These are phyloP conservation scores for Cicer bijugum DNA, from an alignment of 306 rosid species.

Conservation along the genomic window DNA sequence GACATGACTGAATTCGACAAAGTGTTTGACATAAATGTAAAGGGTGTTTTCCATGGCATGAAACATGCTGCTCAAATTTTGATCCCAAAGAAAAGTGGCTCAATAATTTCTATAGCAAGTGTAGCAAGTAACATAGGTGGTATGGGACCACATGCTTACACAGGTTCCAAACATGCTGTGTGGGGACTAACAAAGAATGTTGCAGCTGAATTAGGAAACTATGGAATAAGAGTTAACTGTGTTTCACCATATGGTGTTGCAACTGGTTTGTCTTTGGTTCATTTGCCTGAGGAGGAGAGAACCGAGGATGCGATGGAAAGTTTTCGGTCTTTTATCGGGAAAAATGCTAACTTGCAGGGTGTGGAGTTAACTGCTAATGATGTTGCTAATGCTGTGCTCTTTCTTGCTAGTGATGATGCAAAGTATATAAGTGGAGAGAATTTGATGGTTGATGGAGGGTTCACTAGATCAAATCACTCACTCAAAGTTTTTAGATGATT, in stretches of 20 bases:
- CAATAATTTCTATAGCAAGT: constrained; percentile 71
- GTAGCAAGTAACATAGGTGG: constrained; percentile 62
- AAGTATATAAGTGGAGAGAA: constrained; percentile 74
- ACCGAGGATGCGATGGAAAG: constrained; percentile 58
- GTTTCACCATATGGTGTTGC: constrained; percentile 68
- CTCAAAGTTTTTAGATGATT: constrained; percentile 66
- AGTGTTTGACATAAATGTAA: constrained; percentile 72
- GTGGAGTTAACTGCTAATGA: constrained; percentile 62
- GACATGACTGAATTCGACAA: constrained; percentile 73
- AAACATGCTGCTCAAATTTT: constrained; percentile 74
- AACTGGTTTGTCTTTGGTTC: constrained; percentile 67
- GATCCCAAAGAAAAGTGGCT: constrained; percentile 75
- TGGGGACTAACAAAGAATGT: constrained; percentile 77
- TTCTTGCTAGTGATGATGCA: constrained; percentile 83
- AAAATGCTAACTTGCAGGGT: constrained; percentile 74
- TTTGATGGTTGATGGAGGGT: constrained; percentile 82
- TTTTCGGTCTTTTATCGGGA: constrained; percentile 50
- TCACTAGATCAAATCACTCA: constrained; percentile 56
- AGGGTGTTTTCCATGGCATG: constrained; percentile 86
- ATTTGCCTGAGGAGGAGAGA: constrained; percentile 70
- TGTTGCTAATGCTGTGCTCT: constrained; percentile 83
- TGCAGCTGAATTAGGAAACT: constrained; percentile 78
- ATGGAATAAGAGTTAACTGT: constrained; percentile 68
- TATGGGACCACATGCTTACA: constrained; percentile 68
- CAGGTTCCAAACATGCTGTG: constrained; percentile 83